phyloP scores from a whole-genome alignment of 768 basidiomycete genomes.

The Psilocybe tampanensis region DNA sequence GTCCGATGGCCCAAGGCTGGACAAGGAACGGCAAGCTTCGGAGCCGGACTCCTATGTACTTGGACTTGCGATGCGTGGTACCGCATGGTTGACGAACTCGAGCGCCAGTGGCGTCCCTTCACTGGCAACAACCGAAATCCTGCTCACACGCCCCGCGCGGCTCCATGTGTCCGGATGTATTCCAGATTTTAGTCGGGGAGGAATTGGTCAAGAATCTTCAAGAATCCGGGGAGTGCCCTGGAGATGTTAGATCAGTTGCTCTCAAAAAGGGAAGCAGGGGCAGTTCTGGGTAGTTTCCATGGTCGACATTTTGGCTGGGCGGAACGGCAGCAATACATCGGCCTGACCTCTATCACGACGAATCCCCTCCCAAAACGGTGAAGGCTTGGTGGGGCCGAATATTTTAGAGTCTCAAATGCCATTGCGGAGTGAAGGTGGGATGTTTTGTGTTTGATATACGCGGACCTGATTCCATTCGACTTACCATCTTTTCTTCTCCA shows the following conservation, averaged over 20 bases:
- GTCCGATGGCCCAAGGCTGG: too few relatives aligned
- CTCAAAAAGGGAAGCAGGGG: not conserved
- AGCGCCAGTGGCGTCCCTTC: too few relatives aligned
- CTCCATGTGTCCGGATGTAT: not conserved
- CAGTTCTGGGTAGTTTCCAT: not conserved
- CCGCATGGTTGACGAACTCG: too few relatives aligned
- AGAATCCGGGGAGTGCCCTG: not conserved
- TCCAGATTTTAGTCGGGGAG: not conserved
- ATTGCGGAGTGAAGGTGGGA: not conserved
- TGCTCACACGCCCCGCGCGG: not conserved
- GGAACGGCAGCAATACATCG: not conserved
- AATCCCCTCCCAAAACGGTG: not conserved
- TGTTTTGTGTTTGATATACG: not conserved
- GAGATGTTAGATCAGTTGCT: not conserved
- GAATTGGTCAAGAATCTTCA: not conserved
- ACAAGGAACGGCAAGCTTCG: too few relatives aligned
- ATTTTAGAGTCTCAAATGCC: not conserved
- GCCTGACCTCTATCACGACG: not conserved
- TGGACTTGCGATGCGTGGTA: too few relatives aligned
- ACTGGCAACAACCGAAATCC: not conserved
- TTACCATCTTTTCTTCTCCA: not conserved
- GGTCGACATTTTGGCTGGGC: not conserved
- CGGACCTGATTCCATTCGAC: not conserved
- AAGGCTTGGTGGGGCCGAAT: too few relatives aligned
- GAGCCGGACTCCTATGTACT: too few relatives aligned